Conservation (phyloP, 2,329 filamentous ascomycete genomes). For the Cercospora berteroae region DNA sequence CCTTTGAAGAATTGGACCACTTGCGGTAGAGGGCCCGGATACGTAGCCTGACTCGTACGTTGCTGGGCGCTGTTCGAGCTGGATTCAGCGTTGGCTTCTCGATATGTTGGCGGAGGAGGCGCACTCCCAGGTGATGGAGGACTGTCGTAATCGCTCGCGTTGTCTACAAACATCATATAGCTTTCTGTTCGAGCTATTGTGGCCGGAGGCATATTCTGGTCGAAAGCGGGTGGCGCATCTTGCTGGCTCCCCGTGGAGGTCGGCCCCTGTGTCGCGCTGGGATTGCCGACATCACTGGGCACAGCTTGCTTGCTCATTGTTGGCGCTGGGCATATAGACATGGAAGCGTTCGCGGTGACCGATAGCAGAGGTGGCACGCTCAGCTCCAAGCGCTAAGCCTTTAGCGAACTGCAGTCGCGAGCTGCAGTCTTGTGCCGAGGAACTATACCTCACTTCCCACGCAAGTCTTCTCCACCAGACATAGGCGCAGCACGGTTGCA, state of each 20-base stretch:
- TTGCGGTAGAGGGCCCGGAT: neutral
- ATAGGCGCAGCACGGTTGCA: neutral
- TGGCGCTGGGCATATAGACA: neutral
- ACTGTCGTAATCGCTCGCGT: neutral
- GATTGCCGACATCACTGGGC: neutral
- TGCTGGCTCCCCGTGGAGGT: neutral
- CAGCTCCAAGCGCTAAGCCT: neutral
- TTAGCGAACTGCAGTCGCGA: neutral
- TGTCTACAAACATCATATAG: neutral
- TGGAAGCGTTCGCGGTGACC: neutral
- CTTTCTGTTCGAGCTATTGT: neutral
- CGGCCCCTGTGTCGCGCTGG: neutral
- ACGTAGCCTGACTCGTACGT: neutral
- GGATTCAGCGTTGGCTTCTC: neutral
- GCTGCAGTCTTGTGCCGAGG: neutral
- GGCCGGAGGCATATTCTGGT: neutral
- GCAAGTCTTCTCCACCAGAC: neutral
- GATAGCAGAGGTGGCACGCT: neutral
- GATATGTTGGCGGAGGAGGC: neutral
- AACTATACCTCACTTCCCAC: neutral
- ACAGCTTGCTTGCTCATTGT: neutral
- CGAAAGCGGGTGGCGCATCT: neutral
- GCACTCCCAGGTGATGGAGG: neutral
- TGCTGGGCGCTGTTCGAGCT: neutral
- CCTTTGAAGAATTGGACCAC: constrained; percentile 8